Evolutionary conservation across 208 protist species (phyloP).

Genomic region (Acanthamoeba quina): DNA sequence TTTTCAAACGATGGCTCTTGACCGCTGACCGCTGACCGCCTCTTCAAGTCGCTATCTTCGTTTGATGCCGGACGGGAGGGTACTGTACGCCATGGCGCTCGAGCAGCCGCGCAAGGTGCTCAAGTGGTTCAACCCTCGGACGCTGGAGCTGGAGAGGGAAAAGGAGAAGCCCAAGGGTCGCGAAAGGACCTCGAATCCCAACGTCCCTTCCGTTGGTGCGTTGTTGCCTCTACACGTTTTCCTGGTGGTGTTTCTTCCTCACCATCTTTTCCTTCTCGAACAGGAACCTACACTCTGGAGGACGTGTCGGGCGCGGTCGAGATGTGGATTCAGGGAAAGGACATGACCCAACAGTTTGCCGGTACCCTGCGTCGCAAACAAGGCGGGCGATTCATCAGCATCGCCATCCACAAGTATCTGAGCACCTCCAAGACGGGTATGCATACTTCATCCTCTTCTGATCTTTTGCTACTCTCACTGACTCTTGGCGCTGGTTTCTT

Average conservation of each 20-base stretch:
- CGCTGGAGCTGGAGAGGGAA: background rate
- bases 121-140: slow-evolving; percentile 57
- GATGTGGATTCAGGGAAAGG: slow-evolving; percentile 54
- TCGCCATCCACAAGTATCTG: slow-evolving; percentile 19
- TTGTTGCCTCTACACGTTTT: no score
- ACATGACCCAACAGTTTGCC: slow-evolving; percentile 39
- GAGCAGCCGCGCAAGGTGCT: slow-evolving; percentile 58
- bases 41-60: background rate
- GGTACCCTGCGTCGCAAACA: background rate
- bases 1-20: no score
- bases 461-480: background rate
- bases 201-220: background rate
- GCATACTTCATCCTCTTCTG: background rate
- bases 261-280: background rate
- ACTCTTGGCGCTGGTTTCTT: no score
- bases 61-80: slow-evolving; percentile 11
- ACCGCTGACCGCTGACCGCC: background rate
- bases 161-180: background rate
- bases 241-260: background rate
- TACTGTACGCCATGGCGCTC: slow-evolving; percentile 47
- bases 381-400: slow-evolving; percentile 31
- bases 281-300: slow-evolving; percentile 13
- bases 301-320: slow-evolving; percentile 30
- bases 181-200: background rate
- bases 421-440: slow-evolving; percentile 40